These are phyloP conservation scores for Aspergillus sp. DNA, from an alignment of 2,329 filamentous ascomycete species.

Conservation along the genomic window DNA sequence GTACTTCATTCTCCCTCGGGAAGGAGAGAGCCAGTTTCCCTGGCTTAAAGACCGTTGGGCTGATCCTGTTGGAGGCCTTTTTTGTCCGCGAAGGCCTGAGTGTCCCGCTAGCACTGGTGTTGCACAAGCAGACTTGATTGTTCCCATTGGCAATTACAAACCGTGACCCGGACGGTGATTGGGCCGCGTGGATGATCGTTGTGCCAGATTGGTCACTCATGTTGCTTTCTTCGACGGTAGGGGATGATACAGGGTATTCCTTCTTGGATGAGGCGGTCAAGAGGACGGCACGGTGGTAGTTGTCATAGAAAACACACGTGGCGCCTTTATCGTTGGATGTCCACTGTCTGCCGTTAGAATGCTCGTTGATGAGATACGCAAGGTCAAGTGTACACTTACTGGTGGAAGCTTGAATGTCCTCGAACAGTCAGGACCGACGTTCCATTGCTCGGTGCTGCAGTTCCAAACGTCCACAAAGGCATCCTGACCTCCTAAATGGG, in stretches of 20 bases:
- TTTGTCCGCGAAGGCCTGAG: conserved; percentile 31
- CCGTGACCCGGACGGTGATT: conserved; percentile 32
- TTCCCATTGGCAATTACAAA: conserved; percentile 34
- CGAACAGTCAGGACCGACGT: conserved; percentile 13
- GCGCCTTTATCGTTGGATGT: conserved; percentile 36
- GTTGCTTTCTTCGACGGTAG: conserved; percentile 17
- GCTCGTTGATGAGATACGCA: neutral
- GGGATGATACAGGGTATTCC: conserved; percentile 20
- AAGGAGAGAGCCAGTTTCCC: conserved; percentile 31
- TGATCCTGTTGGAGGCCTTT: conserved; percentile 32
- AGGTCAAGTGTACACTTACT: conserved; percentile 8
- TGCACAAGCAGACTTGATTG: conserved; percentile 37
- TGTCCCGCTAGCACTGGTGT: conserved; percentile 28
- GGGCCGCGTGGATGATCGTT: conserved; percentile 34
- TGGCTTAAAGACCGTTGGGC: conserved; percentile 32
- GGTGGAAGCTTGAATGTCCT: conserved; percentile 20
- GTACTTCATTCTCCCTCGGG: conserved; percentile 20
- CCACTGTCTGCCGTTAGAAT: conserved; percentile 21
- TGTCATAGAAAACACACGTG: conserved; percentile 36
- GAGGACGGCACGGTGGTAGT: conserved; percentile 24
- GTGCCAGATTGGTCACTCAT: conserved; percentile 31
- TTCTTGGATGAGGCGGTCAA: conserved; percentile 26
- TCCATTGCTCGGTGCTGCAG: conserved; percentile 19
- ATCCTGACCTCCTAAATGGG: conserved; percentile 31
- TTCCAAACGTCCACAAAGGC: conserved; percentile 24